phyloP scores from a whole-genome alignment of 2,329 filamentous ascomycete genomes.

The Pseudonectria foliicola region DNA sequence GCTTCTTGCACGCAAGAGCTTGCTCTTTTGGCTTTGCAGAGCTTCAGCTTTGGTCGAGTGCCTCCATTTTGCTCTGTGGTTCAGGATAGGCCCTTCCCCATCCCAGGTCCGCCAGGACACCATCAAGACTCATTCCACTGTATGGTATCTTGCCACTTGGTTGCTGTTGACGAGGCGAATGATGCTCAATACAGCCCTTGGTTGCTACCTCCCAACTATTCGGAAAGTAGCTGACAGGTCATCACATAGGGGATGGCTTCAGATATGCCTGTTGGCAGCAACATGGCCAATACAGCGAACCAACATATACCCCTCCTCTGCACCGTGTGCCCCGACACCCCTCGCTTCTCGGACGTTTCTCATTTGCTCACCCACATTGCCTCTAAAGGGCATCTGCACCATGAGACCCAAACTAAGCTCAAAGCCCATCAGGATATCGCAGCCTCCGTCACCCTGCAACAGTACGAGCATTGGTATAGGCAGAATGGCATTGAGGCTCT shows the following conservation, averaged over 20 bases:
- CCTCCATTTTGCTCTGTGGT: too few relatives aligned
- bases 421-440: slow-evolving; percentile 58
- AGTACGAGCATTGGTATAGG: slow-evolving; percentile 74
- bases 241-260: slow-evolving; percentile 32
- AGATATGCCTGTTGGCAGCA: slow-evolving; percentile 13
- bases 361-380: slow-evolving; percentile 88
- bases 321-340: slow-evolving; percentile 73
- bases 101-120: too few relatives aligned
- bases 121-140: too few relatives aligned
- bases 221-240: slow-evolving; percentile 12
- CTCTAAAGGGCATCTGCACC: slow-evolving; percentile 85
- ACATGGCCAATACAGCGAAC: slow-evolving; percentile 15
- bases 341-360: slow-evolving; percentile 81
- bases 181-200: background rate
- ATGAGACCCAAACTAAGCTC: slow-evolving; percentile 76
- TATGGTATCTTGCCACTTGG: too few relatives aligned
- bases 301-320: slow-evolving; percentile 63
- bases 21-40: too few relatives aligned
- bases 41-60: too few relatives aligned
- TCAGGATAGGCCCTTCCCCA: too few relatives aligned
- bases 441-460: slow-evolving; percentile 55
- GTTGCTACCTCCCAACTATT: background rate
- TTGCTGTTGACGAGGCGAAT: too few relatives aligned
- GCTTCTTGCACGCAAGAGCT: too few relatives aligned
- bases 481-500: slow-evolving; percentile 63